phyloP scores from a whole-genome alignment of 495 filamentous ascomycete genomes.

The Parachaetomium inaequale region DNA sequence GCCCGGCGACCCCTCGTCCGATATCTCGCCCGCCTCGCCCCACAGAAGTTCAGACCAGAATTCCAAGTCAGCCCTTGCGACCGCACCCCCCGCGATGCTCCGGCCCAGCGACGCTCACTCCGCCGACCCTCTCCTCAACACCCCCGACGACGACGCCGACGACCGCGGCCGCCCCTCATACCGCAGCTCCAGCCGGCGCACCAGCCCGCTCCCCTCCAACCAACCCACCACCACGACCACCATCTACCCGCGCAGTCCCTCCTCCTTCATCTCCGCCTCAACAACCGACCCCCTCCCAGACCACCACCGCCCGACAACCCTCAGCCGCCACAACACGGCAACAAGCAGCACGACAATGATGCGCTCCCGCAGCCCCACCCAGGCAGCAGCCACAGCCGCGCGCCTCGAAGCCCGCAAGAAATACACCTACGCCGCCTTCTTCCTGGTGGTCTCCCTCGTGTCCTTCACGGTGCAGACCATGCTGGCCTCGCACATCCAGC shows the following conservation, averaged over 20 bases:
- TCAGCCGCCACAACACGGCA: neutral
- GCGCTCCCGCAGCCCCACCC: constrained; percentile 22
- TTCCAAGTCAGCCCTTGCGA: too few relatives aligned
- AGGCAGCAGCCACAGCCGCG: constrained; percentile 51
- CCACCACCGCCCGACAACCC: neutral
- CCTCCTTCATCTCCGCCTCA: constrained; percentile 1
- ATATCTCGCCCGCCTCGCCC: neutral
- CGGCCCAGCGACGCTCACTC: constrained; percentile 8
- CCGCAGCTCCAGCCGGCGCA: neutral
- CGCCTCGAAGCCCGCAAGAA: constrained; percentile 61
- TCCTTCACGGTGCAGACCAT: constrained; percentile 89
- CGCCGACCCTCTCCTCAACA: constrained; percentile 15
- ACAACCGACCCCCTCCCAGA: neutral
- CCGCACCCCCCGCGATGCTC: constrained; percentile 2
- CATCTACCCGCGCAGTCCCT: neutral
- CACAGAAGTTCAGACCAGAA: neutral
- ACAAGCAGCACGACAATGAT: constrained; percentile 6
- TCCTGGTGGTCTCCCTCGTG: constrained; percentile 73
- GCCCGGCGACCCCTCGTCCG: too few relatives aligned
- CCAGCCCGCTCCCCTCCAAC: constrained; percentile 2
- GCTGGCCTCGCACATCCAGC: constrained; percentile 88
- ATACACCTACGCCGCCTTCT: constrained; percentile 81
- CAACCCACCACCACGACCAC: neutral
- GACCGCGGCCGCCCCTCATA: constrained; percentile 6
- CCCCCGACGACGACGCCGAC: constrained; percentile 2